Conservation (phyloP, 257 asterid species). For the Cynanchum wilfordii region DNA sequence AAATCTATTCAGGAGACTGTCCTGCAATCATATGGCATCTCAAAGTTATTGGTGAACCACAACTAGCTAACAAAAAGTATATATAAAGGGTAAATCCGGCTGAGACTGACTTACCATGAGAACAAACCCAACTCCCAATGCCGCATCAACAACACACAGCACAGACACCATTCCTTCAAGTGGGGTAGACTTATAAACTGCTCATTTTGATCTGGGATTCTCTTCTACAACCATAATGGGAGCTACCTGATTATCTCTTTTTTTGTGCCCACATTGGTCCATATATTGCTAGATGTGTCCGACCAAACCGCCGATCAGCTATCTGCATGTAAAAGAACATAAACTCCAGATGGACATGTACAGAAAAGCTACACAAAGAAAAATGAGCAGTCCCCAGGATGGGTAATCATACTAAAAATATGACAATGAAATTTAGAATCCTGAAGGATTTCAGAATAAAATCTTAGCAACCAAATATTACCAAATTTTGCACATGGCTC, state of each 20-base stretch:
- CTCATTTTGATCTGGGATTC: not conserved
- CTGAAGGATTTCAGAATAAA: not conserved
- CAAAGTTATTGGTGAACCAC: not conserved
- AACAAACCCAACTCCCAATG: not conserved
- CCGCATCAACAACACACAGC: not conserved
- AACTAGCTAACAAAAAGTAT: not conserved
- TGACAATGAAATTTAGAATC: not conserved
- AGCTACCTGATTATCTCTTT: slow-evolving; percentile 39
- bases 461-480: not conserved
- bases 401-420: not conserved
- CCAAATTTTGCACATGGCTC: not conserved
- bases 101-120: not conserved
- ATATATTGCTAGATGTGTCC: slow-evolving; percentile 87
- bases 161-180: not conserved
- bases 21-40: not conserved
- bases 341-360: not conserved
- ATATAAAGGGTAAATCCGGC: not conserved
- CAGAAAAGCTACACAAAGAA: not conserved
- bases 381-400: not conserved
- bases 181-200: not conserved
- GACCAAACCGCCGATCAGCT: slow-evolving; percentile 95
- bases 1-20: not conserved
- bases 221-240: not conserved
- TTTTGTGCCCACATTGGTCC: slow-evolving; percentile 95
- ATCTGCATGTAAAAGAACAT: slow-evolving; percentile 41